Conservation (phyloP, 2,329 filamentous ascomycete species). For the Coniella lustricola region DNA sequence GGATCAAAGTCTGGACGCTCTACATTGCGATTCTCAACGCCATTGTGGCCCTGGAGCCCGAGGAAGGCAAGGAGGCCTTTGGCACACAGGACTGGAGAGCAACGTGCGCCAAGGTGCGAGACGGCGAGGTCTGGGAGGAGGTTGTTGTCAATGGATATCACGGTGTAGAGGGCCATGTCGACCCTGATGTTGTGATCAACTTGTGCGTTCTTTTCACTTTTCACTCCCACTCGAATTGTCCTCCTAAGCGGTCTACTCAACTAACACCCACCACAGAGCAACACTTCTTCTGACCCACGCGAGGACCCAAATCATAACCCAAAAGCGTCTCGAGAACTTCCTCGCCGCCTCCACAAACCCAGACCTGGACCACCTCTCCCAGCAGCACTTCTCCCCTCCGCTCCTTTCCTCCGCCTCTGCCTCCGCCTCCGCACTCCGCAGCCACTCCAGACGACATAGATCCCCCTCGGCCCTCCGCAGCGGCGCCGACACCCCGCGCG, state of each 20-base stretch:
- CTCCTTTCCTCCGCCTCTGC: no score
- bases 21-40: slow-evolving; percentile 92
- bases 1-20: slow-evolving; percentile 95
- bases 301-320: slow-evolving; percentile 73
- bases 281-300: slow-evolving; percentile 89
- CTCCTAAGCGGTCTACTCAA: slow-evolving; percentile 11
- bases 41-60: slow-evolving; percentile 77
- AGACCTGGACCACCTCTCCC: slow-evolving; percentile 63
- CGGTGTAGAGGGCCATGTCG: slow-evolving; percentile 81
- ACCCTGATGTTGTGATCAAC: slow-evolving; percentile 89
- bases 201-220: no score
- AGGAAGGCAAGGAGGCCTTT: slow-evolving; percentile 85
- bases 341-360: slow-evolving; percentile 70
- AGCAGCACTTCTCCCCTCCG: slow-evolving; percentile 52
- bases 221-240: no score
- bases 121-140: slow-evolving; percentile 91
- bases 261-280: slow-evolving; percentile 49
- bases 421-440: slow-evolving; percentile 29
- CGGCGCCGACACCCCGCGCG: slow-evolving; percentile 75
- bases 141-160: slow-evolving; percentile 83
- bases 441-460: slow-evolving; percentile 31
- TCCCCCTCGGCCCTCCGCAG: slow-evolving; percentile 44
- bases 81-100: slow-evolving; percentile 79
- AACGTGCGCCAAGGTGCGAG: slow-evolving; percentile 75
- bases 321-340: slow-evolving; percentile 81